These are phyloP conservation scores for Xylariaceae sp. DNA, from an alignment of 2,329 filamentous ascomycete species.

Conservation along the genomic window DNA sequence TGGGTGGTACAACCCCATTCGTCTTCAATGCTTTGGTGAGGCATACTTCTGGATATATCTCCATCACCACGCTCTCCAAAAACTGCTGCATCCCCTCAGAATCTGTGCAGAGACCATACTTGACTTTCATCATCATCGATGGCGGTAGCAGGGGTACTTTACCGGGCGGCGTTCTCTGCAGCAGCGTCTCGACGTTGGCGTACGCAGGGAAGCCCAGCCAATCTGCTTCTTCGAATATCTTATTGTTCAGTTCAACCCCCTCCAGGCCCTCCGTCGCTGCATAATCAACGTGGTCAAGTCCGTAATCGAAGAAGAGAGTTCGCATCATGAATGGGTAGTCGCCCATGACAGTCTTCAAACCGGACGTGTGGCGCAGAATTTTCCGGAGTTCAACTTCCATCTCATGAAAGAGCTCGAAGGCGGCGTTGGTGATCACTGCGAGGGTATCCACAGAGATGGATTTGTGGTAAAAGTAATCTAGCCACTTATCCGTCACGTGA, in stretches of 20 bases:
- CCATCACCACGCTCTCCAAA: slow-evolving; percentile 15
- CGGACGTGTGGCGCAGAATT: slow-evolving; percentile 12
- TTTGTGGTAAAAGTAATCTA: slow-evolving; percentile 29
- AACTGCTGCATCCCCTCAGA: slow-evolving; percentile 17
- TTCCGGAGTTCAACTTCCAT: slow-evolving; percentile 25
- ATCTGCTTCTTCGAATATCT: slow-evolving; percentile 27
- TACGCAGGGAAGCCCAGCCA: slow-evolving; percentile 26
- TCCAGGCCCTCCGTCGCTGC: slow-evolving; percentile 16
- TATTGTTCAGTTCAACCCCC: slow-evolving; percentile 18
- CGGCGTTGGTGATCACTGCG: slow-evolving; percentile 30
- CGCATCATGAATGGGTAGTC: slow-evolving; percentile 25
- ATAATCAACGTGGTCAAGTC: slow-evolving; percentile 28
- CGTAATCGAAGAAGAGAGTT: slow-evolving; percentile 25
- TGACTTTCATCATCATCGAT: slow-evolving; percentile 2
- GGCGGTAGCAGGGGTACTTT: slow-evolving; percentile 23
- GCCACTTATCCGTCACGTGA: slow-evolving; percentile 30
- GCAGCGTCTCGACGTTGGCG: slow-evolving; percentile 13
- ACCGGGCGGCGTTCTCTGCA: slow-evolving; percentile 18
- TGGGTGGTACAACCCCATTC: slow-evolving; percentile 12
- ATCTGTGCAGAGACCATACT: slow-evolving; percentile 19
- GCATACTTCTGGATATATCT: slow-evolving; percentile 23
- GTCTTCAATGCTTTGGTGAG: slow-evolving; percentile 27
- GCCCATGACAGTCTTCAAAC: slow-evolving; percentile 2
- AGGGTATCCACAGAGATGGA: slow-evolving; percentile 23
- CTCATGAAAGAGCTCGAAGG: slow-evolving; percentile 30